Evolutionary conservation across 2,329 filamentous ascomycete genomes (phyloP).

Genomic region (Colletotrichum camelliae): DNA sequence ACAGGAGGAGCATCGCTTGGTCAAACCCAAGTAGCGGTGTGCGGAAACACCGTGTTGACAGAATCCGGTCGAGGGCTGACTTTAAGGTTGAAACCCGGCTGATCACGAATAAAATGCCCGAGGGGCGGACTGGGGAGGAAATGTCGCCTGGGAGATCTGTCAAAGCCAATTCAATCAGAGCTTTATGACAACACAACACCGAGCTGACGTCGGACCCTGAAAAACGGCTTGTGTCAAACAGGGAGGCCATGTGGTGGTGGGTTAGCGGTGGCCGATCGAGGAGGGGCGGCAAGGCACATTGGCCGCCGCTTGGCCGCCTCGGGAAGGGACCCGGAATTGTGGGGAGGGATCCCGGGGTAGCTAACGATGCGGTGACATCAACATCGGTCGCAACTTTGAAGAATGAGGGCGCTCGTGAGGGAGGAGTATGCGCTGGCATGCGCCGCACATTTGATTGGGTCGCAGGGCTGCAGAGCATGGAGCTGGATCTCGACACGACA

Average conservation of each 20-base stretch:
- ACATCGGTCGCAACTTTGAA: constrained; percentile 1
- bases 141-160: neutral
- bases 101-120: neutral
- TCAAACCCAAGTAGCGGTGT: neutral
- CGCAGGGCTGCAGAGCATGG: neutral
- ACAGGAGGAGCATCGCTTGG: neutral
- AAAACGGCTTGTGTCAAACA: constrained; percentile 3
- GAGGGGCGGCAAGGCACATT: constrained; percentile 20
- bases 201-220: constrained; percentile 2
- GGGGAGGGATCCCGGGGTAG: constrained; percentile 5
- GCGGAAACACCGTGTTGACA: neutral
- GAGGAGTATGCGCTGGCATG: neutral
- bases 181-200: neutral
- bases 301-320: constrained; percentile 19
- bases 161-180: neutral
- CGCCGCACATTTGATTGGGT: constrained; percentile 1
- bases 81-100: neutral
- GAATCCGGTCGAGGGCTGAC: neutral
- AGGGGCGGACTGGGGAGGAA: neutral
- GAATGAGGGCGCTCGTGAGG: neutral
- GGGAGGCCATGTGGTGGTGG: constrained; percentile 21
- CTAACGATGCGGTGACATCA: constrained; percentile 11
- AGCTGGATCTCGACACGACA: neutral
- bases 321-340: constrained; percentile 17
- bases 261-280: constrained; percentile 11